Conservation (phyloP, 208 protist genomes). For the Acanthamoeba sp. region DNA sequence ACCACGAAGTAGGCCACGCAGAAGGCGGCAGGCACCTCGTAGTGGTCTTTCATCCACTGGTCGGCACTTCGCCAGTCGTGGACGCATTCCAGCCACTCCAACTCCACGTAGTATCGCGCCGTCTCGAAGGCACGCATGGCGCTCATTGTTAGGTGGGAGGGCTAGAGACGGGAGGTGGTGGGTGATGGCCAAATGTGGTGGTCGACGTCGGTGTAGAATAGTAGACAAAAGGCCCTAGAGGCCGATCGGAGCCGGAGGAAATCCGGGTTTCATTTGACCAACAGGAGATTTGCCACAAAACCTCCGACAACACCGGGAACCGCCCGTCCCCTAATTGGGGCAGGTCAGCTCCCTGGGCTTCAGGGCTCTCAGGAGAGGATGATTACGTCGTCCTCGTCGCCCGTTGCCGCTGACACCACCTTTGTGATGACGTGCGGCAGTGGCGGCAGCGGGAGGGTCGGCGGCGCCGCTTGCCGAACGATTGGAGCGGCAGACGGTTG, state of each 20-base stretch:
- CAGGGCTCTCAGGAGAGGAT: background rate
- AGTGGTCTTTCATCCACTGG: background rate
- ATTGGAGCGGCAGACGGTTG: background rate
- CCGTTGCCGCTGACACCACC: background rate
- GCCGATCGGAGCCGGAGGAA: too few species aligned
- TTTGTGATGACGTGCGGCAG: background rate
- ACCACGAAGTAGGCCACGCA: constrained; percentile 28
- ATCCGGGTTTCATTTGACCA: too few species aligned
- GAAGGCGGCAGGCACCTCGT: background rate
- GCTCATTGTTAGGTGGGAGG: background rate
- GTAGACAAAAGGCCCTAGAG: too few species aligned
- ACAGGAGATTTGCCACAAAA: too few species aligned
- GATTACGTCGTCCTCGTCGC: constrained; percentile 3
- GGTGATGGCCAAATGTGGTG: too few species aligned
- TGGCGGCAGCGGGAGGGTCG: background rate
- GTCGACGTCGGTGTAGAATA: too few species aligned
- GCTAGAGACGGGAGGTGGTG: background rate
- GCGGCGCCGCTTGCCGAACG: background rate
- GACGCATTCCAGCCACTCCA: background rate
- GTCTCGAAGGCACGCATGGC: background rate
- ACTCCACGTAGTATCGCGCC: constrained; percentile 5
- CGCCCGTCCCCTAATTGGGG: too few species aligned
- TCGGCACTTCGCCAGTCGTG: background rate
- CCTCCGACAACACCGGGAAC: too few species aligned
- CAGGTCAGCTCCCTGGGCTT: background rate